These are phyloP conservation scores for Carex littledalei DNA, from an alignment of 176 grass and related monocot species.

Conservation along the genomic window DNA sequence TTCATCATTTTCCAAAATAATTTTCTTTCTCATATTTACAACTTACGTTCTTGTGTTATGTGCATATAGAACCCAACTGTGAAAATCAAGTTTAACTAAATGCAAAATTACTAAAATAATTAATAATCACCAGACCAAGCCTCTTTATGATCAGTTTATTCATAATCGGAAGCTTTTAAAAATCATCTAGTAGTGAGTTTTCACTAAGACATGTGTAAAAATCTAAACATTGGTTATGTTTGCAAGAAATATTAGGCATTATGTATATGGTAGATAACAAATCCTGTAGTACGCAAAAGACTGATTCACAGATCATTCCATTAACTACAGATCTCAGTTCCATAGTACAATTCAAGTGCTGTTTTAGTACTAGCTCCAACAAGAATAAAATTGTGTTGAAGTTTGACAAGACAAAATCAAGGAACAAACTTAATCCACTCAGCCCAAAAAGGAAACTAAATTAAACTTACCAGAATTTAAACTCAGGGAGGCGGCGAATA, in stretches of 20 bases:
- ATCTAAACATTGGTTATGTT: not conserved
- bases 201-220: not conserved
- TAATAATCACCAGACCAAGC: not conserved
- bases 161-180: not conserved
- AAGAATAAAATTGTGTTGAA: not conserved
- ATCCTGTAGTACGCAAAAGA: not conserved
- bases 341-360: not conserved
- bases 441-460: not conserved
- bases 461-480: constrained; percentile 79
- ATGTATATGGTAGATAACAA: not conserved
- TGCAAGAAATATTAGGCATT: not conserved
- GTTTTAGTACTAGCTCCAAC: not conserved
- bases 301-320: not conserved
- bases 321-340: not conserved
- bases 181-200: not conserved
- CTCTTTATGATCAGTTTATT: not conserved
- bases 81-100: not conserved
- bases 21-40: not conserved
- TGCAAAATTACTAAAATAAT: not conserved
- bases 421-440: not conserved
- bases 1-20: not conserved
- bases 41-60: not conserved
- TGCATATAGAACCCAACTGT: not conserved
- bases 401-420: not conserved
- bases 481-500: constrained; percentile 85